A percentile compares a stretch with the other conserved stretches of the same genome.
These are phyloP conservation scores for Neonectria ditissima DNA, from an alignment of 2,329 filamentous ascomycete genomes.

Conservation along the genomic window DNA sequence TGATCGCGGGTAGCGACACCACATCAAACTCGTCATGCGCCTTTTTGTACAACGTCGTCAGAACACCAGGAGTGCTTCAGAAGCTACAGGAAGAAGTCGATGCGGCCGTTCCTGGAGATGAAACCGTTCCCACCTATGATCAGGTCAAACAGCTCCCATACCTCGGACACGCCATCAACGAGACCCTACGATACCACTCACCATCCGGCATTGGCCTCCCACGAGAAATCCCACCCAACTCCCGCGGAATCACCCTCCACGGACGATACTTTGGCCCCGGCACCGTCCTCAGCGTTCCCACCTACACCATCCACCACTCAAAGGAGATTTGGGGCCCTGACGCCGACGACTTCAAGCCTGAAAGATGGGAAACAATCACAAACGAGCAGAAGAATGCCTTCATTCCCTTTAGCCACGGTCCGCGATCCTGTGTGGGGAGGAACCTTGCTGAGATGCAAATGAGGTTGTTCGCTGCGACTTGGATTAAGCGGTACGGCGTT, in stretches of 20 bases:
- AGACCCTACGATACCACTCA: slow-evolving; percentile 87
- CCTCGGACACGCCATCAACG: slow-evolving; percentile 80
- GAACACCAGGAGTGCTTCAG: slow-evolving; percentile 75
- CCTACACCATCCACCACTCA: slow-evolving; percentile 85
- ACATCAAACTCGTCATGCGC: slow-evolving; percentile 86
- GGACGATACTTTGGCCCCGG: slow-evolving; percentile 79
- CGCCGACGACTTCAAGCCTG: slow-evolving; percentile 79
- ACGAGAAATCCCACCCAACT: slow-evolving; percentile 74
- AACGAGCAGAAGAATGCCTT: slow-evolving; percentile 78
- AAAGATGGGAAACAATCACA: slow-evolving; percentile 76
- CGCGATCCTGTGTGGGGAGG: slow-evolving; percentile 78
- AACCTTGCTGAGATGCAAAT: slow-evolving; percentile 93
- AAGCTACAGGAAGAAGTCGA: slow-evolving; percentile 83
- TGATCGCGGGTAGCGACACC: slow-evolving; percentile 84
- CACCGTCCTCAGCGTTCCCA: slow-evolving; percentile 83
- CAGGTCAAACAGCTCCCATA: slow-evolving; percentile 82
- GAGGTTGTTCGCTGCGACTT: slow-evolving; percentile 79
- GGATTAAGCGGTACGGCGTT: slow-evolving; percentile 65
- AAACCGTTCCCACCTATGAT: slow-evolving; percentile 76
- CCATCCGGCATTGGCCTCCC: slow-evolving; percentile 89
- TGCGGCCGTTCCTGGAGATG: slow-evolving; percentile 68
- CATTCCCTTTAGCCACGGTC: slow-evolving; percentile 80
- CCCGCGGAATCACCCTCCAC: slow-evolving; percentile 72
- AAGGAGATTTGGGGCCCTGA: slow-evolving; percentile 79
- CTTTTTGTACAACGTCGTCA: slow-evolving; percentile 80